These are phyloP conservation scores for Chaetomium sp. DNA, from an alignment of 2,329 filamentous ascomycete genomes.

Conservation along the genomic window DNA sequence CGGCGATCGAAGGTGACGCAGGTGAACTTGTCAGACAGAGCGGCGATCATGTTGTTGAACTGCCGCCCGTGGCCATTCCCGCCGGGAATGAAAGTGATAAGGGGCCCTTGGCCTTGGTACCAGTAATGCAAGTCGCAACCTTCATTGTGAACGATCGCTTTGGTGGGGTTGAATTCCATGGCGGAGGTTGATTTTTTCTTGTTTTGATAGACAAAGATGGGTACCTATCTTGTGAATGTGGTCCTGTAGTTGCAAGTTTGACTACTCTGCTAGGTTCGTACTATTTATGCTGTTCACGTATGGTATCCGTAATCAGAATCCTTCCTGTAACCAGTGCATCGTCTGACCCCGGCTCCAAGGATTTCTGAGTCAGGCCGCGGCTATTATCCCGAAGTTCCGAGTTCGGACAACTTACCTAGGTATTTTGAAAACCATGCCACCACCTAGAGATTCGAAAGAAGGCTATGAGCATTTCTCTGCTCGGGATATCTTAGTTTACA, in stretches of 20 bases:
- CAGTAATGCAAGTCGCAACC: conserved; percentile 41
- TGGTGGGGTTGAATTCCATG: conserved; percentile 16
- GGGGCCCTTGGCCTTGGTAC: conserved; percentile 38
- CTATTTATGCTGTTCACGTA: neutral
- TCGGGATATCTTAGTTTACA: no score
- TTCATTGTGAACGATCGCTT: conserved; percentile 37
- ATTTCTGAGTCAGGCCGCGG: neutral
- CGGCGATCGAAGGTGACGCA: conserved; percentile 41
- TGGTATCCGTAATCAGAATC: neutral
- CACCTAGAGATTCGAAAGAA: no score
- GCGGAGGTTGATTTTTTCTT: neutral
- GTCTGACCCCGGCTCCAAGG: neutral
- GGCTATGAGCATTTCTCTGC: no score
- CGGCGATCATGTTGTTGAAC: conserved; percentile 38
- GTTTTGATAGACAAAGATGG: neutral
- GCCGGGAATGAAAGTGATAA: conserved; percentile 41
- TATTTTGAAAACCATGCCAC: no score
- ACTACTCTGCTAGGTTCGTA: neutral
- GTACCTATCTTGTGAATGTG: neutral
- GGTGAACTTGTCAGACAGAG: conserved; percentile 37
- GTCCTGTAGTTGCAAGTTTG: neutral
- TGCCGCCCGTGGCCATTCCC: conserved; percentile 42
- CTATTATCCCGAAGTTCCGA: no score
- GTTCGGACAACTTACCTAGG: no score
- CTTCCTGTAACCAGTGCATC: neutral